phyloP scores from a whole-genome alignment of 306 rosid genomes.

The Fagus sylvatica region DNA sequence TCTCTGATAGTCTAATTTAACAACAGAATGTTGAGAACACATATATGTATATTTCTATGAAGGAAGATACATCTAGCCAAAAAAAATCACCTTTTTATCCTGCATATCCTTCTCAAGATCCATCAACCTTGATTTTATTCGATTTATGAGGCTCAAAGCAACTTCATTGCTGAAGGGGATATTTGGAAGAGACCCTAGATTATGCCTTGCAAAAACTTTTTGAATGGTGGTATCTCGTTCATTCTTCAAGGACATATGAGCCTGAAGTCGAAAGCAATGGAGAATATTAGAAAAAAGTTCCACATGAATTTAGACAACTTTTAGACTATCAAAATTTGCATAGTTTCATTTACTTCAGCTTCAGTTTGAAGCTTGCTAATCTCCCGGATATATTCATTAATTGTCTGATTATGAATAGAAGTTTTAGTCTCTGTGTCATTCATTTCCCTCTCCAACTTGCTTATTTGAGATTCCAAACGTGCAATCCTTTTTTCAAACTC shows the following conservation, averaged over 20 bases:
- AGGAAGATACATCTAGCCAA: not conserved
- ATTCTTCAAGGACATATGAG: constrained; percentile 63
- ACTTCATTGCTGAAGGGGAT: constrained; percentile 66
- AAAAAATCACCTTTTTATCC: not conserved
- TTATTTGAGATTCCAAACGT: too few species aligned
- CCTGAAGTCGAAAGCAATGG: constrained; percentile 56
- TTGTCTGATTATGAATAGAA: too few species aligned
- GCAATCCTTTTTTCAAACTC: too few species aligned
- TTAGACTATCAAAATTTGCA: constrained; percentile 4
- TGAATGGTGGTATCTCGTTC: constrained; percentile 74
- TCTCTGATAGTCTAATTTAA: constrained; percentile 11
- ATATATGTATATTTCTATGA: not conserved
- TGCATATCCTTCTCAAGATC: too few species aligned
- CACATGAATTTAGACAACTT: constrained; percentile 20
- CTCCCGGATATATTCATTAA: too few species aligned
- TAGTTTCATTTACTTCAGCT: not conserved
- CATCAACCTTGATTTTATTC: too few species aligned
- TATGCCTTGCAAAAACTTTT: constrained; percentile 52
- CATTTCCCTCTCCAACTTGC: too few species aligned
- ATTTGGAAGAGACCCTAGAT: constrained; percentile 74
- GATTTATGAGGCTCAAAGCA: constrained; percentile 6
- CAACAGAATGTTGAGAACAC: not conserved
- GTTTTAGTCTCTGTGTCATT: too few species aligned
- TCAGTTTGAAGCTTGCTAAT: too few species aligned
- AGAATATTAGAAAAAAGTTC: constrained; percentile 24